These are phyloP conservation scores for Hymenotorrendiella dingleyae DNA, from an alignment of 2,329 filamentous ascomycete species.

Conservation along the genomic window DNA sequence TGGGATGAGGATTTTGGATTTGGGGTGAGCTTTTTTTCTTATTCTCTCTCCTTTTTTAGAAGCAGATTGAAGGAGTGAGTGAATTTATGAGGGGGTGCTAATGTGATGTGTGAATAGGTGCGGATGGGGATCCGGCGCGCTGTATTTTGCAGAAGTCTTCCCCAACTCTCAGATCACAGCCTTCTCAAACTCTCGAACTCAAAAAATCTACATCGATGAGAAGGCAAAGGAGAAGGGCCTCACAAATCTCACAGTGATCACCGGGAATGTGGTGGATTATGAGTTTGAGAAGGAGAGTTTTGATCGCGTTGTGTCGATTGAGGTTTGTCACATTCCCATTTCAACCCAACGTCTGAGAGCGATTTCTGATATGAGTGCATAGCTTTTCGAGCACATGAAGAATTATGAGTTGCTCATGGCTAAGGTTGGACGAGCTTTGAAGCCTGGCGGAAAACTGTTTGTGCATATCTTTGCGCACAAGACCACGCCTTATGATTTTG, in stretches of 20 bases:
- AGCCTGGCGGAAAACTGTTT: slow-evolving; percentile 59
- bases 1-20: slow-evolving; percentile 31
- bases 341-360: too few relatives aligned
- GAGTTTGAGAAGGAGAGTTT: slow-evolving; percentile 53
- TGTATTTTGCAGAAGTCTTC: slow-evolving; percentile 61
- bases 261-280: slow-evolving; percentile 60
- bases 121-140: slow-evolving; percentile 60
- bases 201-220: slow-evolving; percentile 60
- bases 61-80: neutral
- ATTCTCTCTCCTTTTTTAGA: neutral
- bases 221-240: slow-evolving; percentile 51
- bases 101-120: slow-evolving; percentile 40
- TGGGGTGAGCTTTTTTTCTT: slow-evolving; percentile 15
- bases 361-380: slow-evolving; percentile 1
- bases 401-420: slow-evolving; percentile 64
- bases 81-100: neutral
- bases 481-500: slow-evolving; percentile 62
- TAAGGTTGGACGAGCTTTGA: slow-evolving; percentile 55
- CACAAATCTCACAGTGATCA: slow-evolving; percentile 56
- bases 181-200: slow-evolving; percentile 64
- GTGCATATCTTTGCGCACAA: slow-evolving; percentile 63
- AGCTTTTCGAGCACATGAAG: slow-evolving; percentile 74
- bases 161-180: slow-evolving; percentile 57
- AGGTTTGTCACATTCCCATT: slow-evolving; percentile 35
- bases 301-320: slow-evolving; percentile 63